phyloP scores from a whole-genome alignment of 2,329 filamentous ascomycete genomes.

The Neofusicoccum sp. region DNA sequence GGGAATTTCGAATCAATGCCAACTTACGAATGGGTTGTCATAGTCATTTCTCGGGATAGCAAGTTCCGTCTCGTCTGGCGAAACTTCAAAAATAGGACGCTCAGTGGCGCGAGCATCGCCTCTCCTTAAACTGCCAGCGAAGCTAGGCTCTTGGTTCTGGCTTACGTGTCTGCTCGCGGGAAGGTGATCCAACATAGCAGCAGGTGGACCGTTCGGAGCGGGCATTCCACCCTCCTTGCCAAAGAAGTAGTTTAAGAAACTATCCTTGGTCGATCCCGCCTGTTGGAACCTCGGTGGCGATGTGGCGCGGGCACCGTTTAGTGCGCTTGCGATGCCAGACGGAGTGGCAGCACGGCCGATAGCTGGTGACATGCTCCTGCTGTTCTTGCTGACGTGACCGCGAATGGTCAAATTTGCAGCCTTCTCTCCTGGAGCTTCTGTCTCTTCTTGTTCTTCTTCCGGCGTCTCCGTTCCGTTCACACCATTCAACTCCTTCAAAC shows the following conservation, averaged over 20 bases:
- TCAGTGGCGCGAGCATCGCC: conserved; percentile 56
- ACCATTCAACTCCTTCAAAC: conserved; percentile 75
- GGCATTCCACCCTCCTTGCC: conserved; percentile 77
- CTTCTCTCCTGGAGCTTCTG: conserved; percentile 54
- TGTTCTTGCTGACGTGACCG: conserved; percentile 59
- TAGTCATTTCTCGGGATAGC: conserved; percentile 39
- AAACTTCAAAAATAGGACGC: conserved; percentile 39
- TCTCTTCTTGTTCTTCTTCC: conserved; percentile 59
- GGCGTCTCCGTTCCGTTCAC: conserved; percentile 70
- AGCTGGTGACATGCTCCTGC: conserved; percentile 80
- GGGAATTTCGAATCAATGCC: conserved; percentile 35
- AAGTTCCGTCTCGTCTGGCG: conserved; percentile 40
- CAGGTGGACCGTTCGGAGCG: conserved; percentile 32
- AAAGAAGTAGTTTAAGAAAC: conserved; percentile 98
- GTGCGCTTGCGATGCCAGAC: conserved; percentile 64
- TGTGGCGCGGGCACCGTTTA: conserved; percentile 64
- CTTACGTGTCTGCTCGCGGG: conserved; percentile 66
- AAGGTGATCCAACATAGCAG: conserved; percentile 27
- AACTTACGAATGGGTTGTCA: conserved; percentile 62
- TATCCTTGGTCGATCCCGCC: conserved; percentile 68
- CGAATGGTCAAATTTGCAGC: conserved; percentile 55
- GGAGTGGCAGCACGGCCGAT: conserved; percentile 58
- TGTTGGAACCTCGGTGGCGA: conserved; percentile 60
- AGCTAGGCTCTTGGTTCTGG: conserved; percentile 75
- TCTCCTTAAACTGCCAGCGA: conserved; percentile 77